Conservation (phyloP, 352 stramenopile genomes). For the Phytophthora aleatoria region DNA sequence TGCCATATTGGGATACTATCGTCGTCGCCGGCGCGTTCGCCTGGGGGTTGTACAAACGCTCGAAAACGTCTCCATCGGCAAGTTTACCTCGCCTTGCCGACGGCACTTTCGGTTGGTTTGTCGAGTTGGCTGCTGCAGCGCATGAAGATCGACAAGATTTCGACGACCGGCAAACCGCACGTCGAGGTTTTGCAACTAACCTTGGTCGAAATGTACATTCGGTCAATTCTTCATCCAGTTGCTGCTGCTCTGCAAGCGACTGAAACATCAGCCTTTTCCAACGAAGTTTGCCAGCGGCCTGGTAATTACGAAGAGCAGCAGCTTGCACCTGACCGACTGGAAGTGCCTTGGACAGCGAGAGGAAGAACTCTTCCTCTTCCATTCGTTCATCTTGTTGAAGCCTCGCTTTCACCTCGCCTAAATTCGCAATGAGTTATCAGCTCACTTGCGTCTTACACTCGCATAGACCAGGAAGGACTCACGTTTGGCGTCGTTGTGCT, state of each 20-base stretch:
- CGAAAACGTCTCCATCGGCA: conserved; percentile 27
- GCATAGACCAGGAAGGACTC: background rate
- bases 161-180: background rate
- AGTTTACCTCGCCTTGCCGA: background rate
- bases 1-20: background rate
- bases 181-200: conserved; percentile 23
- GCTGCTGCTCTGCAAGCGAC: too few relatives aligned
- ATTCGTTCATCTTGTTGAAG: conserved; percentile 23
- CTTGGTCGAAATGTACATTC: conserved; percentile 47
- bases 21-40: background rate
- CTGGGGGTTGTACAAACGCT: conserved; percentile 25
- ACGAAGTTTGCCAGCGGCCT: too few relatives aligned
- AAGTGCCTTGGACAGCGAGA: conserved; percentile 14
- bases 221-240: background rate
- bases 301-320: background rate
- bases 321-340: background rate
- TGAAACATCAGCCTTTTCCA: too few relatives aligned
- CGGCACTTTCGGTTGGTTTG: too few relatives aligned
- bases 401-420: conserved; percentile 27
- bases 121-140: conserved; percentile 1
- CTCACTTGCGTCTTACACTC: conserved; percentile 3
- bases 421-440: background rate
- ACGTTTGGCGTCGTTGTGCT: conserved; percentile 24
- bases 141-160: conserved; percentile 6
- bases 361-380: conserved; percentile 30